Base-by-base conservation (phyloP, 176 grass and related monocot genomes). In the Stipa capillata region DNA sequence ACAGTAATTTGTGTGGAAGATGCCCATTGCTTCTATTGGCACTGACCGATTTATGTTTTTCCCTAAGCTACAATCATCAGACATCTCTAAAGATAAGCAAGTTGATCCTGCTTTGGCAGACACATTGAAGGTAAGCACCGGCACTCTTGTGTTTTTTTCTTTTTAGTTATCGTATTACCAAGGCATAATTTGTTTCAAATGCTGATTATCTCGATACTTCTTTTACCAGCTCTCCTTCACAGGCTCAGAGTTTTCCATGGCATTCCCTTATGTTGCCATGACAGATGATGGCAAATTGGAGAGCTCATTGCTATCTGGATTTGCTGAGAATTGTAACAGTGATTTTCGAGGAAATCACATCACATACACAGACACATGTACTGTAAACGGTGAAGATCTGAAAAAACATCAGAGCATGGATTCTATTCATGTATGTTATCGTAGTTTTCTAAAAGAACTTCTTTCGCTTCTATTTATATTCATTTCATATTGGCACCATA, bases 211-310 rank as follows among this genome's bases (percentile, higher is more conserved):
- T 1, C 4, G 75, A 65, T 82, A 43, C 56, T 63, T 37, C 65
- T 71, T 85, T 55, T 71, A 32, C 21, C 78, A 98, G 92, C 47
- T 66, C 21, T 87, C 86, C 7, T 93, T 95, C 58, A 87, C 84
- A 81, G 74, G 35, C 32, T 98, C 96, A 23, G 88, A 98, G 40
- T 92, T 98, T 83, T 95, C 86, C 44, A 89, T 98, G 83, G 92
- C 92, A 64, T 98, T 93, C 63, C 96, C 92, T 2, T 95, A 95
- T 79, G 90, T 95, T 77, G 78, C 80, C 76, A 73, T 88, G 16
- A 37, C 88, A 83, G 77, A 90, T 75, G 87, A 84, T 45, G 90
- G 89, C 18, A 93, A 73, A 61, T 37, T 95, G 82, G 92, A 98
- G 87, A 81, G 82, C 37, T 92, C 88, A 34, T 83, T 98, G 81